Conservation (phyloP, 768 basidiomycete genomes). For the Tubosaeta sp. region DNA sequence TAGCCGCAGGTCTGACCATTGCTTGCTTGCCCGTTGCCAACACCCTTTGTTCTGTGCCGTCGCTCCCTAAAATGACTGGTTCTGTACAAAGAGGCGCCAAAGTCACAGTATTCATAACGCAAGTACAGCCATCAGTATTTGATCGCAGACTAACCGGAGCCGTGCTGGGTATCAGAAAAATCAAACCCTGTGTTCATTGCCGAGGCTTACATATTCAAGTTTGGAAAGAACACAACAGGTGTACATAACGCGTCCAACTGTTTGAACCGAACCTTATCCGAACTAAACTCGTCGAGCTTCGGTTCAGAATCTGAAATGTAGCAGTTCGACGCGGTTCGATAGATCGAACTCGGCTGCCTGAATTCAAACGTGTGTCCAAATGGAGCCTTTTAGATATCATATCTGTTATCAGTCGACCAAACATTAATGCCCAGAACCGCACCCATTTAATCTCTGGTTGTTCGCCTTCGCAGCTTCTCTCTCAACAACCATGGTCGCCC, state of each 20-base stretch:
- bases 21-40: too few relatives aligned
- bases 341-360: background rate
- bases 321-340: background rate
- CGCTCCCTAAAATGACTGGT: too few relatives aligned
- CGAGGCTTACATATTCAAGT: too few relatives aligned
- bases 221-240: background rate
- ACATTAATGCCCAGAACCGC: background rate
- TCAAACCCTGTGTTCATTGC: too few relatives aligned
- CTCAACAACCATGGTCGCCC: conserved; percentile 35
- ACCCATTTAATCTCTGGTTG: background rate
- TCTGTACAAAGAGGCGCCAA: too few relatives aligned
- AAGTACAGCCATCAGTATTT: background rate
- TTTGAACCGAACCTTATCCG: background rate
- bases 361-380: background rate
- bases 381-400: background rate
- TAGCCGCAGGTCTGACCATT: too few relatives aligned
- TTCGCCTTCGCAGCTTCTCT: background rate
- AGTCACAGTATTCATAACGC: background rate
- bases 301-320: background rate
- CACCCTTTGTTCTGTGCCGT: too few relatives aligned
- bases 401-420: background rate
- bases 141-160: background rate
- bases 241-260: background rate
- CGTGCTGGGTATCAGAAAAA: background rate
- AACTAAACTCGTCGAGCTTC: background rate